Base-by-base conservation (phyloP, 495 filamentous ascomycete species). In the Lophiostoma macrostomum region DNA sequence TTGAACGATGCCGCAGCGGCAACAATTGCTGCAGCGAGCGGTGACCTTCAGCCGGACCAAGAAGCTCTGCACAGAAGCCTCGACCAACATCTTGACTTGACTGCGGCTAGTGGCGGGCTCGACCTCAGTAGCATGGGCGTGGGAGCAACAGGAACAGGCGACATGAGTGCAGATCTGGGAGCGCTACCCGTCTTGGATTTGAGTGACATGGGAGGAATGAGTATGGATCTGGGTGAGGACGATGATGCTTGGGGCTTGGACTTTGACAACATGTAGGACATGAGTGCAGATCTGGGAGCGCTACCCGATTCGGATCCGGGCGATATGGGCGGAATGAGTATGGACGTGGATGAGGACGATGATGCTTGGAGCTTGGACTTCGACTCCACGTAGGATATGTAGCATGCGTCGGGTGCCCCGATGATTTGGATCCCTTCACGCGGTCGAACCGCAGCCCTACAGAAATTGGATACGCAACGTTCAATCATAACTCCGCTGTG, bases 361-460 rank as follows among this genome's bases (percentile, higher is more conserved):
- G 53, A 62, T 50, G 53, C 14, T 16, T 63, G 60, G 60, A 54
- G 54, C 8, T 46, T 63, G 44, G 50, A 63, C 38, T 58, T 63
- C 24, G 34, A 48, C 37, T 34, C 37, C 10, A 53, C 58, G 53
- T 58, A 24, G n/a, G 16, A 39, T 39, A 12, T 12, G 8, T n/a
- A n/a, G n/a, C n/a, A n/a, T n/a, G n/a, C n/a, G n/a, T n/a, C n/a
- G n/a, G n/a, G n/a, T n/a, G n/a, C n/a, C n/a, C n/a, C n/a, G n/a
- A n/a, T n/a, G n/a, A n/a, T n/a, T n/a, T n/a, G n/a, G n/a, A n/a
- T n/a, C n/a, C n/a, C n/a, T n/a, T n/a, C n/a, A n/a, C n/a, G n/a
- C n/a, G n/a, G n/a, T n/a, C n/a, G n/a, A n/a, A n/a, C n/a, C n/a
- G n/a, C n/a, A n/a, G n/a, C n/a, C n/a, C n/a, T n/a, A n/a, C n/a